Percentiles rank a stretch among this genome's conserved stretches.
These are phyloP conservation scores for Saccharomyces eubayanus DNA, from an alignment of 805 yeast species.

Conservation along the genomic window DNA sequence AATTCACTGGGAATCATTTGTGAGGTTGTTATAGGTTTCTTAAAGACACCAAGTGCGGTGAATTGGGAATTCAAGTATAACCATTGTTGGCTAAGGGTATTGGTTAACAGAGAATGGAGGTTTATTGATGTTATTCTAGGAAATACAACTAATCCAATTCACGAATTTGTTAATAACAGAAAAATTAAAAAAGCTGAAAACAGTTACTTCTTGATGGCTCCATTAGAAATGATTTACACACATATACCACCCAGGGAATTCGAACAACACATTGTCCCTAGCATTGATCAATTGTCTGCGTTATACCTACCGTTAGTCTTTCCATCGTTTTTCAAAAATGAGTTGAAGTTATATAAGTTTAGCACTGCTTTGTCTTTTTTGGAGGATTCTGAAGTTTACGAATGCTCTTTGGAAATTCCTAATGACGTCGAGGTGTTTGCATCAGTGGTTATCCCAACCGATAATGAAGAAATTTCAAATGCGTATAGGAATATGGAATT, in stretches of 20 bases:
- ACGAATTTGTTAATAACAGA: slow-evolving; percentile 33
- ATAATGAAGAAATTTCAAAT: slow-evolving; percentile 20
- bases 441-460: slow-evolving; percentile 43
- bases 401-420: slow-evolving; percentile 68
- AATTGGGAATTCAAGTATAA: slow-evolving; percentile 43
- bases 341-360: slow-evolving; percentile 54
- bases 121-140: slow-evolving; percentile 68
- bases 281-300: slow-evolving; percentile 69
- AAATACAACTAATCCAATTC: slow-evolving; percentile 45
- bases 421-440: slow-evolving; percentile 60
- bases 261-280: slow-evolving; percentile 82
- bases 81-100: slow-evolving; percentile 83
- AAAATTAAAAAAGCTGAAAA: slow-evolving; percentile 31
- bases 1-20: slow-evolving; percentile 61
- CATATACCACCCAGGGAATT: slow-evolving; percentile 76
- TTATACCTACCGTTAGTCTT: slow-evolving; percentile 79
- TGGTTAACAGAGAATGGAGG: slow-evolving; percentile 69
- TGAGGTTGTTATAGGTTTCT: slow-evolving; percentile 72
- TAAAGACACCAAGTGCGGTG: slow-evolving; percentile 67
- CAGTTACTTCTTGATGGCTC: slow-evolving; percentile 72
- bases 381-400: slow-evolving; percentile 68
- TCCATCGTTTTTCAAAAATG: slow-evolving; percentile 63
- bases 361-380: slow-evolving; percentile 70
- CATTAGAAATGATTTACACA: slow-evolving; percentile 66
- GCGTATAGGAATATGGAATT: slow-evolving; percentile 32